Base-by-base conservation (phyloP, 768 basidiomycete genomes). In the Rhodosporidiobolus odoratus region DNA sequence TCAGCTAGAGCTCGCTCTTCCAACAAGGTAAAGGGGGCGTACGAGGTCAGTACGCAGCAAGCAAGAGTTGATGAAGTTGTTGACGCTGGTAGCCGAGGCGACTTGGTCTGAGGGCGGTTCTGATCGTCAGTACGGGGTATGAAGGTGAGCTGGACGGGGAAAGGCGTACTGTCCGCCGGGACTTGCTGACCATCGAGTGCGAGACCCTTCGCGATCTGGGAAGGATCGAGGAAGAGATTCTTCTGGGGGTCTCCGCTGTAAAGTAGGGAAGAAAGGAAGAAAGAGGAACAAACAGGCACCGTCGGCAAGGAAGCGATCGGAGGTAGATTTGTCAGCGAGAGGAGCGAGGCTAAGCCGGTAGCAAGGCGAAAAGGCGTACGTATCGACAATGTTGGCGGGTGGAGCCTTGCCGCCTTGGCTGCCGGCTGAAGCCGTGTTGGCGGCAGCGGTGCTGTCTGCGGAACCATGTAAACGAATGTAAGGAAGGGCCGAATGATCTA, bases 41-140 rank as follows among this genome's bases (percentile, higher is more conserved):
- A 56, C 54, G 16, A 56, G 54, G 54, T 56, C 54, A 19, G 54
- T 56, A 19, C 79, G 78, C 17, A 81, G 82, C 38, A 81, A 75
- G 75, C 85, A 86, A 77, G 83, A 83, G 80, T 85, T 84, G 80
- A 85, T 84, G 76, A 73, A 88, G 82, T 87, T 87, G 80, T 88
- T 86, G 27, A 78, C 81, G 21, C 84, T 84, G 2, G 84, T 84
- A 62, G 83, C 78, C 9, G 84, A 86, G 6, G 84, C 79, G 64
- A 83, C 83, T 77, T 85, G 84, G 48, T 84, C 84, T 58, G 34
- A n/a, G 27, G n/a, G 48, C 43, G n/a, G 48, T 13, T 43, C 57
- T 17, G n/a, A n/a, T n/a, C n/a, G n/a, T n/a, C n/a, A n/a, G n/a
- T n/a, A n/a, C n/a, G n/a, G n/a, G n/a, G n/a, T n/a, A n/a, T n/a